These are phyloP conservation scores for Acanthamoeba culbertsoni DNA, from an alignment of 208 protist genomes.

Conservation along the genomic window DNA sequence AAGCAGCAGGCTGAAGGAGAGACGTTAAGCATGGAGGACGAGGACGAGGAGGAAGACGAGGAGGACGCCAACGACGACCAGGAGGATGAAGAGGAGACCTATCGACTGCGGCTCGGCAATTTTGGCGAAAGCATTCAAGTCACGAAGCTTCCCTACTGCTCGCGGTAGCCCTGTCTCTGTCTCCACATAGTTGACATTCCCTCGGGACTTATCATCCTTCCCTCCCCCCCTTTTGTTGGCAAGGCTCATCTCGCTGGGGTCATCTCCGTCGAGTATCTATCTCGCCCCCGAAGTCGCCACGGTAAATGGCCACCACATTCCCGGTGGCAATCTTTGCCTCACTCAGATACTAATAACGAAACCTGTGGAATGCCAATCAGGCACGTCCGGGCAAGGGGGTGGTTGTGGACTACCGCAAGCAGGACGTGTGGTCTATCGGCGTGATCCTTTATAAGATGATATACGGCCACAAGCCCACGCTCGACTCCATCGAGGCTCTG, in stretches of 20 bases:
- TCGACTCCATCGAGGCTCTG: neutral
- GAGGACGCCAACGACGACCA: neutral
- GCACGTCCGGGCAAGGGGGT: neutral
- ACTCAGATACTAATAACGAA: neutral
- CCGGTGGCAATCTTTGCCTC: neutral
- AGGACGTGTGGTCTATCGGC: neutral
- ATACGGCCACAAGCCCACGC: neutral
- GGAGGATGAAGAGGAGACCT: neutral
- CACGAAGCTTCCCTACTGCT: neutral
- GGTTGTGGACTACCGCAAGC: neutral
- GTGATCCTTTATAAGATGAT: neutral
- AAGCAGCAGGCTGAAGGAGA: neutral
- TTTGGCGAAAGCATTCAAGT: neutral
- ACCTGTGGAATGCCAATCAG: neutral
- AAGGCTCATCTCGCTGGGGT: neutral
- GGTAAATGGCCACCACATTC: neutral
- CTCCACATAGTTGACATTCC: too few species aligned
- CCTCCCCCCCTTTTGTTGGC: neutral
- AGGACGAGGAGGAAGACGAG: neutral
- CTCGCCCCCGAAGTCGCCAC: neutral
- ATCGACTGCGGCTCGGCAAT: neutral
- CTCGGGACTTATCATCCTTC: neutral
- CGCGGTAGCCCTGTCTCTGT: neutral
- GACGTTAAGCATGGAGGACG: neutral
- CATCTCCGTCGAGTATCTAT: neutral